Percentiles rank a stretch among this genome's conserved stretches.
phyloP scores from a whole-genome alignment of 495 filamentous ascomycete genomes.

The Neurospora discreta region DNA sequence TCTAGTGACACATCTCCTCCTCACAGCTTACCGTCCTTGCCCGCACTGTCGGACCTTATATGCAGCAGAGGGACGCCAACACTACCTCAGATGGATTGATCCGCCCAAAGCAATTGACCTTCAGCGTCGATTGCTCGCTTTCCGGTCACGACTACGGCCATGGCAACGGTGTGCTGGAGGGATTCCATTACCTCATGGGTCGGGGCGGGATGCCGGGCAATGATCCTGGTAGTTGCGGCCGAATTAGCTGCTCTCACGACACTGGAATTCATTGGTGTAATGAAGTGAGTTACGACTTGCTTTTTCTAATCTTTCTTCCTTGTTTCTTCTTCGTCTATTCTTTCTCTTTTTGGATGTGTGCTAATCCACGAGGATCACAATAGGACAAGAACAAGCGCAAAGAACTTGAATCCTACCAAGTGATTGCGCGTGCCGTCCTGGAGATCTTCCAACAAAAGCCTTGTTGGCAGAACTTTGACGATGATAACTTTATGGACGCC shows the following conservation, averaged over 20 bases:
- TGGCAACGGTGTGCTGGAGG: neutral
- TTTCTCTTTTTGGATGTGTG: neutral
- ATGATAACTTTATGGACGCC: neutral
- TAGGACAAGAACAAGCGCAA: neutral
- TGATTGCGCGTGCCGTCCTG: neutral
- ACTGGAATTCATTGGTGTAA: neutral
- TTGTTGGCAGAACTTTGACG: neutral
- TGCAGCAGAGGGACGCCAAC: neutral
- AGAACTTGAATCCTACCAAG: neutral
- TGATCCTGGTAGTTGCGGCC: neutral
- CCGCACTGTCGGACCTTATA: neutral
- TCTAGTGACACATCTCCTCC: neutral
- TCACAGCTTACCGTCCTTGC: neutral
- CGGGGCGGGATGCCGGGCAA: neutral
- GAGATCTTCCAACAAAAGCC: neutral
- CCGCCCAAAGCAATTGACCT: neutral
- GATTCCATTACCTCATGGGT: neutral
- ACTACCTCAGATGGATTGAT: neutral
- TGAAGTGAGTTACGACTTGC: neutral
- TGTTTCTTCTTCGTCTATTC: no score
- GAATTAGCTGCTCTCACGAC: neutral
- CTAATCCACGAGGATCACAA: neutral
- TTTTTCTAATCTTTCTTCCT: no score
- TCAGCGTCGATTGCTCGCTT: neutral
- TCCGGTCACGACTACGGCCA: neutral